A percentile compares a stretch with the other conserved stretches of the same genome.
Evolutionary conservation across 2,329 filamentous ascomycete genomes (phyloP).

Genomic region (Neopestalotiopsis rosae): DNA sequence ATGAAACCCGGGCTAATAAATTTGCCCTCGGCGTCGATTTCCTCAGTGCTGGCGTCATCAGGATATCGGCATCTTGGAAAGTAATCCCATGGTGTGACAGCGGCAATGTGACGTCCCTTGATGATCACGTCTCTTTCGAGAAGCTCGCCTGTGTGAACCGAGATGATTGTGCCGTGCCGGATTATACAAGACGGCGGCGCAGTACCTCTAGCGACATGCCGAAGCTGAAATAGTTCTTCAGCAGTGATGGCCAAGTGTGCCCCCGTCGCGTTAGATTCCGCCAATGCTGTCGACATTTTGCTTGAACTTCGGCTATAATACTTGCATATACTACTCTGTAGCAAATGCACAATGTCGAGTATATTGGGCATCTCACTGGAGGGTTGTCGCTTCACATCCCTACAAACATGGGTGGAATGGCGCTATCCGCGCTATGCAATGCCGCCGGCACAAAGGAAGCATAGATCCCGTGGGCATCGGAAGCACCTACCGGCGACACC

Average conservation of each 20-base stretch:
- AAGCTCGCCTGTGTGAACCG: slow-evolving; percentile 28
- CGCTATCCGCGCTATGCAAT: slow-evolving; percentile 6
- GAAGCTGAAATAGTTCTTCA: slow-evolving; percentile 27
- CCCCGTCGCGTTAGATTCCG: slow-evolving; percentile 22
- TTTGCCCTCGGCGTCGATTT: slow-evolving; percentile 26
- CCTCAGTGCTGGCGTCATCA: slow-evolving; percentile 11
- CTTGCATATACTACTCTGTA: not conserved
- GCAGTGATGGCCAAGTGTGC: slow-evolving; percentile 27
- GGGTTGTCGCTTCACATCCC: not conserved
- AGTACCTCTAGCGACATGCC: slow-evolving; percentile 20
- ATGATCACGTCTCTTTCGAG: slow-evolving; percentile 28
- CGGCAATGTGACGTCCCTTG: slow-evolving; percentile 28
- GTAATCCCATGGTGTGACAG: slow-evolving; percentile 28
- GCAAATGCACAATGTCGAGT: not conserved
- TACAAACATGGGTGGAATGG: slow-evolving; percentile 10
- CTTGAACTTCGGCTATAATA: not conserved
- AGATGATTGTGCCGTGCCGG: slow-evolving; percentile 24
- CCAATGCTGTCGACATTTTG: not conserved
- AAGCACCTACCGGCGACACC: slow-evolving; percentile 4
- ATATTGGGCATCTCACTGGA: not conserved
- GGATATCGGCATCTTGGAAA: slow-evolving; percentile 20
- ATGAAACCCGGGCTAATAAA: slow-evolving; percentile 29
- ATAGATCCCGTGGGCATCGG: not conserved
- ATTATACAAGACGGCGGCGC: slow-evolving; percentile 26
- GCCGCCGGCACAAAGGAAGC: not conserved